Percentiles rank a stretch among this genome's conserved stretches.
Conservation (phyloP, 2,329 filamentous ascomycete genomes). For the Clarireedia hainanense region DNA sequence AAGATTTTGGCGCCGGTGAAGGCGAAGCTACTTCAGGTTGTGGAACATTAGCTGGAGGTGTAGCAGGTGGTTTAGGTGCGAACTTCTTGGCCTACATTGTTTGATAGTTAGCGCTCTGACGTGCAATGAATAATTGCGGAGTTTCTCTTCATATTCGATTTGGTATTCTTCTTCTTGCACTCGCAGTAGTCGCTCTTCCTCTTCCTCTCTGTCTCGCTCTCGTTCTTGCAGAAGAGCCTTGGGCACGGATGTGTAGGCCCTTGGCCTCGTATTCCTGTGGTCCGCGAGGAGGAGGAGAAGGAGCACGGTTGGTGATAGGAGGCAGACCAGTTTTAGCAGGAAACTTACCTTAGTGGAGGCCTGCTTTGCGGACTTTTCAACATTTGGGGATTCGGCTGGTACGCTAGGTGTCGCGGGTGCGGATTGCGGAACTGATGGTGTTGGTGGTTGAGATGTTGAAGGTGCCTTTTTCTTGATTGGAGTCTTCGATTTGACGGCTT, state of each 20-base stretch:
- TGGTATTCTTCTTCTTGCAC: neutral
- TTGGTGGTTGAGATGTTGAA: neutral
- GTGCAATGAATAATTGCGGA: slow-evolving; percentile 6
- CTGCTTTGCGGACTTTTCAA: slow-evolving; percentile 6
- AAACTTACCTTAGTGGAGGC: slow-evolving; percentile 9
- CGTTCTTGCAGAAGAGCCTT: neutral
- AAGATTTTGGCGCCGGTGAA: neutral
- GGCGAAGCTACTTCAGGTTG: slow-evolving; percentile 8
- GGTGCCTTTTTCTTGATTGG: slow-evolving; percentile 5
- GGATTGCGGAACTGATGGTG: neutral
- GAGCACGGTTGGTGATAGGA: slow-evolving; percentile 8
- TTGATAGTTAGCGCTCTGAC: slow-evolving; percentile 8
- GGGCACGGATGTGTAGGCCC: neutral
- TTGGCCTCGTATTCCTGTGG: neutral
- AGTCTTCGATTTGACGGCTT: slow-evolving; percentile 3
- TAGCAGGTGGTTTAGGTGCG: slow-evolving; percentile 8
- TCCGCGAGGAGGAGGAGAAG: slow-evolving; percentile 3
- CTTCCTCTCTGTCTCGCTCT: neutral
- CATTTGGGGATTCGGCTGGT: neutral
- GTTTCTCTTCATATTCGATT: neutral
- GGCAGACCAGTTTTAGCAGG: slow-evolving; percentile 4
- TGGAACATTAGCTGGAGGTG: slow-evolving; percentile 7
- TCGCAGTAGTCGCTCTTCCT: neutral
- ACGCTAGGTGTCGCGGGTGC: neutral
- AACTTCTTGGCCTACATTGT: slow-evolving; percentile 11